phyloP scores from a whole-genome alignment of 139 green algal genomes.

The Picochlorum sp. region DNA sequence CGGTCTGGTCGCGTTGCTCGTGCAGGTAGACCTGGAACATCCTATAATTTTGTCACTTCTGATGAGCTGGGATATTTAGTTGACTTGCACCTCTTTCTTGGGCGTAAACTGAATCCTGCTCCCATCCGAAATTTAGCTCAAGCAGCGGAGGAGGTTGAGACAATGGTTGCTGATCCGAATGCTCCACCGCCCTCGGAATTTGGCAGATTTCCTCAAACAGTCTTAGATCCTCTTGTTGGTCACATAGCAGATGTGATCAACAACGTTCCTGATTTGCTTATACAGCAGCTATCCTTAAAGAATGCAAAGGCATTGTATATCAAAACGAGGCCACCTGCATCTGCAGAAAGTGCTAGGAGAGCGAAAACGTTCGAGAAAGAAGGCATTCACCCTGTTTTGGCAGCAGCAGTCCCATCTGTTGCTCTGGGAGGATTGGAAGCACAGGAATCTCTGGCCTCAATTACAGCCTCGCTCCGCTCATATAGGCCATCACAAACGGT shows the following conservation, averaged over 20 bases:
- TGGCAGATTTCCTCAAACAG: constrained; percentile 56
- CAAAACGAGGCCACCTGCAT: constrained; percentile 70
- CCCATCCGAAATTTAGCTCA: constrained; percentile 25
- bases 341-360: constrained; percentile 56
- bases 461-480: constrained; percentile 48
- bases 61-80: constrained; percentile 77
- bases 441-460: constrained; percentile 50
- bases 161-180: constrained; percentile 1
- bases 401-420: constrained; percentile 39
- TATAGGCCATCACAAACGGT: constrained; percentile 82
- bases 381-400: constrained; percentile 71
- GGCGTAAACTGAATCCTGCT: constrained; percentile 40
- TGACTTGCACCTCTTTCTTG: constrained; percentile 95
- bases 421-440: constrained; percentile 35
- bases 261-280: constrained; percentile 35
- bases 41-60: constrained; percentile 69
- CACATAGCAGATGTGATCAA: constrained; percentile 39
- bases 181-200: constrained; percentile 30
- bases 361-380: constrained; percentile 48
- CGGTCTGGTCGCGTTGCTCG: constrained; percentile 72
- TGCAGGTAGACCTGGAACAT: constrained; percentile 49
- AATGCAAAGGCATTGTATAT: constrained; percentile 87
- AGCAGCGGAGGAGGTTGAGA: constrained; percentile 17
- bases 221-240: constrained; percentile 59
- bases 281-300: constrained; percentile 25